These are phyloP conservation scores for Didymellaceae sp. DNA, from an alignment of 2,329 filamentous ascomycete species.

Conservation along the genomic window DNA sequence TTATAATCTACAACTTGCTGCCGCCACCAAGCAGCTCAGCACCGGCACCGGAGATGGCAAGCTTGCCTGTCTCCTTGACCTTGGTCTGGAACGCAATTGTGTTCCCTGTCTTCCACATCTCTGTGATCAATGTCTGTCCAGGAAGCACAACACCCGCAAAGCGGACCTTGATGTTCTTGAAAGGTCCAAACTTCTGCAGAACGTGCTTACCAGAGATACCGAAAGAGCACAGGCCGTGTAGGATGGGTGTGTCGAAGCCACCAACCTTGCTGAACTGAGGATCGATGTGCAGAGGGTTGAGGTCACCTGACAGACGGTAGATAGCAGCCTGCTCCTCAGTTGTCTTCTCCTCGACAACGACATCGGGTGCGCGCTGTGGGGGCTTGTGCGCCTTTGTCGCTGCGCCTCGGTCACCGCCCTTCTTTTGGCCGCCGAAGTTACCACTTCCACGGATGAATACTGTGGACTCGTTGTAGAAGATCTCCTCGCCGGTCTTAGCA, in stretches of 20 bases:
- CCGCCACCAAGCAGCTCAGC: slow-evolving; percentile 70
- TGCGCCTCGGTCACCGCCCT: slow-evolving; percentile 77
- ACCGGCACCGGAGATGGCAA: slow-evolving; percentile 81
- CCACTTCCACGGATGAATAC: slow-evolving; percentile 91
- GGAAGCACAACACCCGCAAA: slow-evolving; percentile 87
- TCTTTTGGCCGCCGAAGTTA: slow-evolving; percentile 84
- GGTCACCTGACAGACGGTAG: slow-evolving; percentile 91
- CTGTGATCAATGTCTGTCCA: slow-evolving; percentile 85
- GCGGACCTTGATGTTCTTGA: slow-evolving; percentile 91
- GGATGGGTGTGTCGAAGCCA: slow-evolving; percentile 91
- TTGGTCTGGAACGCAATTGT: slow-evolving; percentile 84
- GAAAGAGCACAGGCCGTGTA: slow-evolving; percentile 96
- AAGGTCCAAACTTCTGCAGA: slow-evolving; percentile 79
- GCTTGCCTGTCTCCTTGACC: slow-evolving; percentile 91
- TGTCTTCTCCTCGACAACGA: slow-evolving; percentile 83
- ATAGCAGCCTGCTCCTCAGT: slow-evolving; percentile 89
- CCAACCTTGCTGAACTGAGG: slow-evolving; percentile 93
- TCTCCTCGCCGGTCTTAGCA: slow-evolving; percentile 81
- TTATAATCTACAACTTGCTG: slow-evolving; percentile 44
- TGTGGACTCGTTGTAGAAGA: slow-evolving; percentile 98
- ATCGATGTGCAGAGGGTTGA: slow-evolving; percentile 96
- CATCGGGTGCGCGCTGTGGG: slow-evolving; percentile 78
- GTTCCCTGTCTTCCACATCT: slow-evolving; percentile 91
- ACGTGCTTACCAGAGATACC: slow-evolving; percentile 91
- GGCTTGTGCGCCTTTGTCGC: slow-evolving; percentile 80